A percentile compares a stretch with the other conserved stretches of the same genome.
phyloP scores from a whole-genome alignment of 2,329 filamentous ascomycete genomes.

The Penicillium sp. region DNA sequence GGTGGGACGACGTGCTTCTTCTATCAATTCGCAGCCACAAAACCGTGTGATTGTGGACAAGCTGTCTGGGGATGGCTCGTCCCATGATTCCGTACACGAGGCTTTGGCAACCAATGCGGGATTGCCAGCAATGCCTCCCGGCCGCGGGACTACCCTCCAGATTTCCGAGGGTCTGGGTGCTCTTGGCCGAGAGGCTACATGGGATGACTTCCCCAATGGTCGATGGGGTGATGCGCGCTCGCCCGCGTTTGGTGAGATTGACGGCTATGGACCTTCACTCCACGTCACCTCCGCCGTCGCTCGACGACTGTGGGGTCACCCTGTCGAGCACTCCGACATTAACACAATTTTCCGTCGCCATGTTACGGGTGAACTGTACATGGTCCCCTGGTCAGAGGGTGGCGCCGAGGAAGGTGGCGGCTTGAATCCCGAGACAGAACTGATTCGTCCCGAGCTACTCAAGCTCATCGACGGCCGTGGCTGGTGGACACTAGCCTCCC shows the following conservation, averaged over 20 bases:
- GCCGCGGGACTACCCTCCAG: conserved; percentile 76
- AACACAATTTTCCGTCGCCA: conserved; percentile 75
- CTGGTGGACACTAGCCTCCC: conserved; percentile 95
- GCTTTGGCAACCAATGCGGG: conserved; percentile 72
- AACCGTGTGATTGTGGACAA: conserved; percentile 81
- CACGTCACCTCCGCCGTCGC: conserved; percentile 86
- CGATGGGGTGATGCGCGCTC: conserved; percentile 91
- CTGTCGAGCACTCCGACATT: conserved; percentile 66
- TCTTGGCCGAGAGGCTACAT: conserved; percentile 88
- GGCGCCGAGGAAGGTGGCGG: conserved; percentile 57
- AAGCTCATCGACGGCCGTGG: conserved; percentile 69
- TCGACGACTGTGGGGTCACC: conserved; percentile 77
- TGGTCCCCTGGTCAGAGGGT: conserved; percentile 85
- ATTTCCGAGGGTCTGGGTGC: conserved; percentile 92
- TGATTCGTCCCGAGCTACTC: conserved; percentile 72
- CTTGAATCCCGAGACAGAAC: conserved; percentile 66
- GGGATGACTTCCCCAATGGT: conserved; percentile 97
- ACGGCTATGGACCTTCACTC: conserved; percentile 94
- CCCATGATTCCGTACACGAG: conserved; percentile 51
- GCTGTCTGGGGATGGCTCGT: conserved; percentile 33
- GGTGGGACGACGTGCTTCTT: conserved; percentile 58
- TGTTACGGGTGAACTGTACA: conserved; percentile 70
- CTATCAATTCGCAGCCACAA: conserved; percentile 75
- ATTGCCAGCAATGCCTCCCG: conserved; percentile 65
- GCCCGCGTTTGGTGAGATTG: conserved; percentile 91